These are phyloP conservation scores for Chamaenerion angustifolium DNA, from an alignment of 345 rosid species.

Conservation along the genomic window DNA sequence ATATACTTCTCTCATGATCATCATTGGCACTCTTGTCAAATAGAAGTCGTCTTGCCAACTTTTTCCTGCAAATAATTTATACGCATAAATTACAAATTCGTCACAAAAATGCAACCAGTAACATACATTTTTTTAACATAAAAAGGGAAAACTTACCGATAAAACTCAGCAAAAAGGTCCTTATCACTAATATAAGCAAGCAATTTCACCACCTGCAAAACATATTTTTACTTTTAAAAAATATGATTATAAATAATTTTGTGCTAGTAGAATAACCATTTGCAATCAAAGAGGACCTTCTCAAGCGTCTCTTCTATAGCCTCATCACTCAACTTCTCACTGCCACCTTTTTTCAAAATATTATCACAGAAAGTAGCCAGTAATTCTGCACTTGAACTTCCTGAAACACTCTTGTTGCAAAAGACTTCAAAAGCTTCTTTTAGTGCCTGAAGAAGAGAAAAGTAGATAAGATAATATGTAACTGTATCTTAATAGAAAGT, in stretches of 20 bases:
- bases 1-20: slow-evolving; percentile 58
- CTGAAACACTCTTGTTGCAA: slow-evolving; percentile 48
- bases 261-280: no score
- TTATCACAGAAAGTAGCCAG: slow-evolving; percentile 58
- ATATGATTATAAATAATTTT: no score
- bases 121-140: not conserved
- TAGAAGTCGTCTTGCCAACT: slow-evolving; percentile 49
- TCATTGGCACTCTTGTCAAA: slow-evolving; percentile 57
- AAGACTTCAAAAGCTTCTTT: slow-evolving; percentile 63
- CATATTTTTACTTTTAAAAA: no score
- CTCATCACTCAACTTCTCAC: slow-evolving; percentile 58
- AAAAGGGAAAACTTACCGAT: slow-evolving; percentile 26
- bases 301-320: slow-evolving; percentile 56
- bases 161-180: slow-evolving; percentile 79
- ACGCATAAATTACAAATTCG: not conserved
- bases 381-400: slow-evolving; percentile 53
- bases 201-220: slow-evolving; percentile 77
- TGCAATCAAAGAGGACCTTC: slow-evolving; percentile 22
- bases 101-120: not conserved
- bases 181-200: slow-evolving; percentile 77
- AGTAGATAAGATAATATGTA: not conserved
- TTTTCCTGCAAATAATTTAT: slow-evolving; percentile 32
- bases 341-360: slow-evolving; percentile 57
- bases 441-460: slow-evolving; percentile 28
- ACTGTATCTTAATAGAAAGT: no score